Percentiles rank a stretch among this genome's conserved stretches.
These are phyloP conservation scores for Luffa aegyptiaca DNA, from an alignment of 306 rosid genomes.

Conservation along the genomic window DNA sequence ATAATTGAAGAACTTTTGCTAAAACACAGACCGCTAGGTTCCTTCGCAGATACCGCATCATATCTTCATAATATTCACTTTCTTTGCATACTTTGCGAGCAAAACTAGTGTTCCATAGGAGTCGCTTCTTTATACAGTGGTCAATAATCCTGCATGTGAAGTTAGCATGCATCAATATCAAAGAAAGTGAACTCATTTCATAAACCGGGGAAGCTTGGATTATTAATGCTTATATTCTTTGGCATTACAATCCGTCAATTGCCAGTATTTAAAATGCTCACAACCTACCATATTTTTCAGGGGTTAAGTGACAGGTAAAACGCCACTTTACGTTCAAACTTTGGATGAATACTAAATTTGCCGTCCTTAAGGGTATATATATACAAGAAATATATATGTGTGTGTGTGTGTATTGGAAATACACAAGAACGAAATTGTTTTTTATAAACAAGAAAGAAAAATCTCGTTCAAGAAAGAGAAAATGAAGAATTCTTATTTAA, in stretches of 20 bases:
- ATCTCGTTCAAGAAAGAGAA: not conserved
- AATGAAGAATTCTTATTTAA: not conserved
- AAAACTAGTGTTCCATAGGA: conserved; percentile 67
- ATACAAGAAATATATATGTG: not conserved
- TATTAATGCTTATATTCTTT: not conserved
- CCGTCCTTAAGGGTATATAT: not conserved
- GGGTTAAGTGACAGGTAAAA: not conserved
- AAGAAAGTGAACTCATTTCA: not conserved
- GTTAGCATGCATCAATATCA: not conserved
- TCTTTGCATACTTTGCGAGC: conserved; percentile 72
- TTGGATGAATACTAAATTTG: not conserved
- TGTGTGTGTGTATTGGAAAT: not conserved
- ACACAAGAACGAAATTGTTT: not conserved
- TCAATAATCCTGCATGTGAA: conserved; percentile 53
- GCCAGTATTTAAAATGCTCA: not conserved
- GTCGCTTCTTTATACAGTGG: conserved; percentile 83
- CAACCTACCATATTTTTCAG: not conserved
- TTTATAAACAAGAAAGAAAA: not conserved
- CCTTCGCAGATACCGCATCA: conserved; percentile 82
- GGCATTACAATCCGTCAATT: not conserved
- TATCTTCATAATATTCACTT: conserved; percentile 74
- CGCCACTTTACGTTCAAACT: not conserved
- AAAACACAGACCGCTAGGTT: conserved; percentile 64
- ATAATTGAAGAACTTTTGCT: conserved; percentile 12
- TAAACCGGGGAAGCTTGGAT: not conserved